Percentiles rank a stretch among this genome's conserved stretches.
Evolutionary conservation across 306 rosid genomes (phyloP).

Genomic region (Cucumis melo): DNA sequence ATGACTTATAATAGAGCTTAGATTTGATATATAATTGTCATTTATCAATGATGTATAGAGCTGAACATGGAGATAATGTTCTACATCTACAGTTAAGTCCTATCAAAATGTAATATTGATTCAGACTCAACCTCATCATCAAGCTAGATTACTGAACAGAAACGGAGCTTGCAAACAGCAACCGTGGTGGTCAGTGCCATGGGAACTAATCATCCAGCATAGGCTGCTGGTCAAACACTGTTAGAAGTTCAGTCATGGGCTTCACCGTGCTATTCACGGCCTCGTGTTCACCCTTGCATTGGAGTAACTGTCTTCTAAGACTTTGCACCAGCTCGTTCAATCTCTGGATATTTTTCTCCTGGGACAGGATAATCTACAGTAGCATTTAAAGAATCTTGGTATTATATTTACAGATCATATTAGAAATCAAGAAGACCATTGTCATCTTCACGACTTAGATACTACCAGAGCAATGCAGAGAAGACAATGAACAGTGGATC

Average conservation of each 20-base stretch:
- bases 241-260: constrained; percentile 30
- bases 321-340: constrained; percentile 37
- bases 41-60: neutral
- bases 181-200: neutral
- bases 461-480: neutral
- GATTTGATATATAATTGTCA: neutral
- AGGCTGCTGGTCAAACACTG: constrained; percentile 31
- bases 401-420: neutral
- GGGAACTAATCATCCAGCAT: constrained; percentile 32
- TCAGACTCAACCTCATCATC: neutral
- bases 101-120: neutral
- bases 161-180: neutral
- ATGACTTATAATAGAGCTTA: neutral
- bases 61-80: neutral
- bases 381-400: neutral
- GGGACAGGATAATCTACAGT: constrained; percentile 52
- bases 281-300: constrained; percentile 32
- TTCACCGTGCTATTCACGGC: constrained; percentile 19
- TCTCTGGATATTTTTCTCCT: constrained; percentile 44
- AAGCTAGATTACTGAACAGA: neutral
- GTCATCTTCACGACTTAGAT: neutral
- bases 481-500: neutral
- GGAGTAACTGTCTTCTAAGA: constrained; percentile 30
- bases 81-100: neutral
- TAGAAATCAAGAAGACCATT: neutral